Conservation (phyloP, 129 eudicot genomes). For the Scalesia atractyloides region DNA sequence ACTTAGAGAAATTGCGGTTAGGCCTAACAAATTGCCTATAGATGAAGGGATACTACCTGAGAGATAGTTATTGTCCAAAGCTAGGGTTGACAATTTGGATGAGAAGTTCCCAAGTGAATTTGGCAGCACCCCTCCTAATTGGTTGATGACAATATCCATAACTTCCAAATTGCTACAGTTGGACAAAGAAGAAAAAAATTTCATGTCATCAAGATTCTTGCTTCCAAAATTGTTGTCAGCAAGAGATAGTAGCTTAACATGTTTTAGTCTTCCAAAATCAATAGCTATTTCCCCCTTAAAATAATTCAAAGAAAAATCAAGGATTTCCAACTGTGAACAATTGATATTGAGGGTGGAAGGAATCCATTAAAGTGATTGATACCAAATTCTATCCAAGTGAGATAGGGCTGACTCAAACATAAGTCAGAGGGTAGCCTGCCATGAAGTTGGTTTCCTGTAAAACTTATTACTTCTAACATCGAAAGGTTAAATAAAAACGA, state of each 20-base stretch:
- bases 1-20: not conserved
- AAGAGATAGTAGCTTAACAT: not conserved
- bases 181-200: conserved; percentile 29
- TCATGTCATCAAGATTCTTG: conserved; percentile 23
- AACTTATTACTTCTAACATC: not conserved
- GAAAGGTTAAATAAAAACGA: conserved; percentile 34
- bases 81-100: not conserved
- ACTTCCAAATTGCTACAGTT: conserved; percentile 22
- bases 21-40: conserved; percentile 17
- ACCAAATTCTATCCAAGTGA: not conserved
- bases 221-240: not conserved
- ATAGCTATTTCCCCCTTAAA: conserved; percentile 21
- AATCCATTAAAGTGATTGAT: conserved; percentile 28
- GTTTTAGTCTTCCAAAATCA: conserved; percentile 13
- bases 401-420: conserved; percentile 30
- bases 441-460: conserved; percentile 20
- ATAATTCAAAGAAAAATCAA: conserved; percentile 18
- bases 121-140: conserved; percentile 34
- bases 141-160: not conserved
- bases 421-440: conserved; percentile 27
- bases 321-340: conserved; percentile 14
- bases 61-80: not conserved
- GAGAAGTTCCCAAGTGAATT: conserved; percentile 25
- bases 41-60: conserved; percentile 11
- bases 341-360: conserved; percentile 39